Evolutionary conservation across 129 eudicot genomes (phyloP).

Genomic region (Helichrysum umbraculigerum): DNA sequence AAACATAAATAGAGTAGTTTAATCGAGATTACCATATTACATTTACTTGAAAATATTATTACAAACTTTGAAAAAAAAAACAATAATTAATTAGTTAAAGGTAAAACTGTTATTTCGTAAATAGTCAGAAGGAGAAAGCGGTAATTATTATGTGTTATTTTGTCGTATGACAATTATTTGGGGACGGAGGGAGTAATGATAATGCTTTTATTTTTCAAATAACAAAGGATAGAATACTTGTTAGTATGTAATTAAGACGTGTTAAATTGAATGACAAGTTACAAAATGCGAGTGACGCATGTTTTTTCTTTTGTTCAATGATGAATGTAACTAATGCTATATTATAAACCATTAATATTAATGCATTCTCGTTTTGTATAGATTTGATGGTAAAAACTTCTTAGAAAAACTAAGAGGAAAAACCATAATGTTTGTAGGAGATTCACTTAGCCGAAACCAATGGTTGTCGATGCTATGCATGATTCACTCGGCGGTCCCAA

Average conservation of each 20-base stretch:
- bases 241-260: not conserved
- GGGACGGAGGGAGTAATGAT: too few relatives aligned
- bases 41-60: too few relatives aligned
- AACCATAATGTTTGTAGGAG: slow-evolving; percentile 83
- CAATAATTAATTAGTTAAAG: too few relatives aligned
- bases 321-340: not conserved
- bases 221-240: not conserved
- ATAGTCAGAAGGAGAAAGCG: too few relatives aligned
- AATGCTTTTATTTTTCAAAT: not conserved
- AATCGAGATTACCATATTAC: too few relatives aligned
- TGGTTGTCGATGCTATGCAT: slow-evolving; percentile 69
- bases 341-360: slow-evolving; percentile 18
- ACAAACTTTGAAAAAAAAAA: too few relatives aligned
- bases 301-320: not conserved
- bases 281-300: not conserved
- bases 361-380: slow-evolving; percentile 28
- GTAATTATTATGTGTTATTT: too few relatives aligned
- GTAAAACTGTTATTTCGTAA: too few relatives aligned
- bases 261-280: too few relatives aligned
- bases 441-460: slow-evolving; percentile 72
- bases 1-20: too few relatives aligned
- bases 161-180: too few relatives aligned
- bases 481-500: slow-evolving; percentile 53
- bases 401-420: slow-evolving; percentile 65
- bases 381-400: slow-evolving; percentile 66